These are phyloP conservation scores for Magnusiomyces sp. DNA, from an alignment of 1,139 yeast species.

Conservation along the genomic window DNA sequence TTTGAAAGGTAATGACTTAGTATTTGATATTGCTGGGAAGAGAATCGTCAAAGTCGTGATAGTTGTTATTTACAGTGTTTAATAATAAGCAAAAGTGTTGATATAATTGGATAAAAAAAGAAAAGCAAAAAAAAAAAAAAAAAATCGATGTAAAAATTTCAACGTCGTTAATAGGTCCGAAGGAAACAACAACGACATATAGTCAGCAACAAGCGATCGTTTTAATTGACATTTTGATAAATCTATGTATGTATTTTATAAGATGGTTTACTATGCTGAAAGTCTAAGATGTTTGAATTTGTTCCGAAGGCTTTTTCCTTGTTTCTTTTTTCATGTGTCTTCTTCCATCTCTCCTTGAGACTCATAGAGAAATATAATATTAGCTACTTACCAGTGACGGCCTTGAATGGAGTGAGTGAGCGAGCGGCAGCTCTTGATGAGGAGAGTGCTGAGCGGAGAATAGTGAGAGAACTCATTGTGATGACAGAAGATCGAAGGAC, in stretches of 20 bases:
- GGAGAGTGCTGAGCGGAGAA: conserved; percentile 13
- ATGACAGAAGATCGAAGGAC: background rate
- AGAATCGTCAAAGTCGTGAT: no score
- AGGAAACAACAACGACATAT: background rate
- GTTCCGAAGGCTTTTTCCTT: no score
- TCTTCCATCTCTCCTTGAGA: no score
- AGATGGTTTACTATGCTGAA: no score
- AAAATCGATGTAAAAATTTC: background rate
- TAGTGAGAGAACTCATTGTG: conserved; percentile 14
- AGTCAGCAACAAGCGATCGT: background rate
- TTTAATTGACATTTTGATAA: background rate
- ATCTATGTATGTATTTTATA: background rate
- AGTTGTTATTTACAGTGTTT: no score
- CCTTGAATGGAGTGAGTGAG: conserved; percentile 11
- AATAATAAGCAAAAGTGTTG: background rate
- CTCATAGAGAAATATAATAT: no score
- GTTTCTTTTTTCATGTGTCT: no score
- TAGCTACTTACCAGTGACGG: conserved; percentile 13
- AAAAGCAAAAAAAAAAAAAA: no score
- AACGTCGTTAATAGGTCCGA: background rate
- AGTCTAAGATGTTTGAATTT: background rate
- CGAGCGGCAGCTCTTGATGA: conserved; percentile 12
- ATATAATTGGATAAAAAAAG: background rate
- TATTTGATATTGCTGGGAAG: no score
- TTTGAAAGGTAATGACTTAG: no score